Evolutionary conservation across 257 asterid species (phyloP).

Genomic region (Agastache rugosa): DNA sequence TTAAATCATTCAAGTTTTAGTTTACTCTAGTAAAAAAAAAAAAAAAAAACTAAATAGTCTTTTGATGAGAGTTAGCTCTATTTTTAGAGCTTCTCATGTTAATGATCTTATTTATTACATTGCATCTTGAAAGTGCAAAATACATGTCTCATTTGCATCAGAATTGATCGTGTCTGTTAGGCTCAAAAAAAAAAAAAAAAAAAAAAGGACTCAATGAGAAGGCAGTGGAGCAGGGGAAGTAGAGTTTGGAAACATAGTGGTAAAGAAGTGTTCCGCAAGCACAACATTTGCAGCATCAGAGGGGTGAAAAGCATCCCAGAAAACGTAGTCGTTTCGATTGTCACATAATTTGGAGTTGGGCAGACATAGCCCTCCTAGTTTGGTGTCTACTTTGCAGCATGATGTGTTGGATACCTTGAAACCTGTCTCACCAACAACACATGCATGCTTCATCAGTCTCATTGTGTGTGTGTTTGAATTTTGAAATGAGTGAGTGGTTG

Average conservation of each 20-base stretch:
- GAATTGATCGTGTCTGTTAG: neutral
- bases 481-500: neutral
- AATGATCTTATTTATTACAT: neutral
- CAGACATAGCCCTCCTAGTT: slow-evolving; percentile 72
- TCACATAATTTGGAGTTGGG: slow-evolving; percentile 66
- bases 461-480: neutral
- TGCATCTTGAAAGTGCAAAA: neutral
- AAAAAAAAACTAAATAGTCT: no score
- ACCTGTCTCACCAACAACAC: slow-evolving; percentile 41
- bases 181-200: neutral
- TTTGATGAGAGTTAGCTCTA: no score
- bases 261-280: slow-evolving; percentile 63
- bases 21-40: no score
- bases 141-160: neutral
- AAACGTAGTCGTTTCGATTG: slow-evolving; percentile 64
- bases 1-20: no score
- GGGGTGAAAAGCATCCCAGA: slow-evolving; percentile 90
- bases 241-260: slow-evolving; percentile 36
- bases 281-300: slow-evolving; percentile 83
- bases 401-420: slow-evolving; percentile 79
- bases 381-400: slow-evolving; percentile 76
- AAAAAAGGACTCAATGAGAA: slow-evolving; percentile 21
- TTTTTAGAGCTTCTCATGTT: neutral
- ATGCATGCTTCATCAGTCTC: neutral
- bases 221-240: slow-evolving; percentile 58